These are phyloP conservation scores for Gnetum montanum DNA, from an alignment of 75 land plant genomes.

Conservation along the genomic window DNA sequence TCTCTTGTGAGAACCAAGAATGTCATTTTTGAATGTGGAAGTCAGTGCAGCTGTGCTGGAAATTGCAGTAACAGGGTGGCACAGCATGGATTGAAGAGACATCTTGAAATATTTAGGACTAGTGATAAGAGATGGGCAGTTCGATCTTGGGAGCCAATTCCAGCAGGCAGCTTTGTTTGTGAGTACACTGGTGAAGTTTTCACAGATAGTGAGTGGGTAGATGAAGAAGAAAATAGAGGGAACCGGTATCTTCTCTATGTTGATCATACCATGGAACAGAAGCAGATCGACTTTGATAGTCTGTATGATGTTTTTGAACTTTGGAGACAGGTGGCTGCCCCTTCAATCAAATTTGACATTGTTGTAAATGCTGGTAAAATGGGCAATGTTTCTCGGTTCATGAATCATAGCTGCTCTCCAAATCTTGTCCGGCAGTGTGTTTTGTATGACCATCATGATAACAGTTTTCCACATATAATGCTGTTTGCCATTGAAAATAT, in stretches of 20 bases:
- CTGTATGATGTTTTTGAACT: no score
- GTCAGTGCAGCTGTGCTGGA: slow-evolving; percentile 34
- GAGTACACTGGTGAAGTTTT: slow-evolving; percentile 61
- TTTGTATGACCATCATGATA: slow-evolving; percentile 29
- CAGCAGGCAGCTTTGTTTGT: slow-evolving; percentile 66
- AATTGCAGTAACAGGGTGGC: slow-evolving; percentile 43
- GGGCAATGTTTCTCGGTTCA: slow-evolving; percentile 75
- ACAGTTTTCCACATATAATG: slow-evolving; percentile 45
- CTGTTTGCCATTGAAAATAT: slow-evolving; percentile 61
- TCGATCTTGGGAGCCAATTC: slow-evolving; percentile 55
- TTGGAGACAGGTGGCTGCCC: slow-evolving; percentile 6
- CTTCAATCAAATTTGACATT: slow-evolving; percentile 7
- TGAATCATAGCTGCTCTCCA: slow-evolving; percentile 84
- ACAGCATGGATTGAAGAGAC: slow-evolving; percentile 39
- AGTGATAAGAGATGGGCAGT: slow-evolving; percentile 62
- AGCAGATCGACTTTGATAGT: slow-evolving; percentile 15
- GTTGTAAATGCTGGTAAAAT: slow-evolving; percentile 35
- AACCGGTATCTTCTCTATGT: slow-evolving; percentile 45
- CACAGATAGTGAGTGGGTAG: not conserved
- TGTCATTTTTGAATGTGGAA: slow-evolving; percentile 49
- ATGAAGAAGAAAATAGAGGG: slow-evolving; percentile 13
- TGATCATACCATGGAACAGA: slow-evolving; percentile 7
- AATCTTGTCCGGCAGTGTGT: slow-evolving; percentile 61
- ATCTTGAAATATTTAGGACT: slow-evolving; percentile 65
- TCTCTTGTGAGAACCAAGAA: slow-evolving; percentile 25